Evolutionary conservation across 805 yeast species (phyloP).

Genomic region (Kodamaea laetipori): DNA sequence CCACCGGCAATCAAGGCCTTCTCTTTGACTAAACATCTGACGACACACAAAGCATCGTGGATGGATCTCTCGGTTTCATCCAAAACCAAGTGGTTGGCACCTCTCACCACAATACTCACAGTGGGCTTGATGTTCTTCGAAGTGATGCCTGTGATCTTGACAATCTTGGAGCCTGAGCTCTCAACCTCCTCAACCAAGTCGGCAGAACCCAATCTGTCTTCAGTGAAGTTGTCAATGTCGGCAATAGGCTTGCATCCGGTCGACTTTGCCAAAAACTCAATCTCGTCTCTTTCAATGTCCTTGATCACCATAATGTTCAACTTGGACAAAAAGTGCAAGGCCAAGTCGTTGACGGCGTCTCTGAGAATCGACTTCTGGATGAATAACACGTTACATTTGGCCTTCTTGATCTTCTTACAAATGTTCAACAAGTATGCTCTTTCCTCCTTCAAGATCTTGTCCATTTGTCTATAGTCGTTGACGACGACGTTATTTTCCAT

Average conservation of each 20-base stretch:
- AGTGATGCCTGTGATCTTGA: conserved; percentile 77
- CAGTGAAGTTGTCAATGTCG: conserved; percentile 89
- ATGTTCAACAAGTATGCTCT: conserved; percentile 92
- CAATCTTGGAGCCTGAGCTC: conserved; percentile 85
- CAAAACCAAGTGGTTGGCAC: conserved; percentile 85
- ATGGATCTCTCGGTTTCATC: conserved; percentile 97
- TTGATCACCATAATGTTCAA: conserved; percentile 91
- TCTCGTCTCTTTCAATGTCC: conserved; percentile 95
- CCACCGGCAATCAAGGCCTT: conserved; percentile 96
- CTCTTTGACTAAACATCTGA: conserved; percentile 83
- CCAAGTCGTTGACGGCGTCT: conserved; percentile 92
- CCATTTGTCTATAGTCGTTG: conserved; percentile 98
- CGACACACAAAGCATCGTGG: conserved; percentile 96
- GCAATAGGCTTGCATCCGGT: conserved; percentile 96
- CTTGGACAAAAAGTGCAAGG: conserved; percentile 91
- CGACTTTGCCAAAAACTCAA: conserved; percentile 83
- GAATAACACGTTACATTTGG: conserved; percentile 89
- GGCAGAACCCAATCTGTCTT: conserved; percentile 88
- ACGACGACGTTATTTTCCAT: conserved; percentile 97
- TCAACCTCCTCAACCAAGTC: conserved; percentile 91
- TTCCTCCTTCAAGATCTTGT: conserved; percentile 95
- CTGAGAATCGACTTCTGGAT: conserved; percentile 92
- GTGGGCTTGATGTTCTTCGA: conserved; percentile 61
- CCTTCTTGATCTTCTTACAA: conserved; percentile 94
- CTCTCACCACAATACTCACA: conserved; percentile 89